phyloP scores from a whole-genome alignment of 306 rosid genomes.

The Prunus mume region DNA sequence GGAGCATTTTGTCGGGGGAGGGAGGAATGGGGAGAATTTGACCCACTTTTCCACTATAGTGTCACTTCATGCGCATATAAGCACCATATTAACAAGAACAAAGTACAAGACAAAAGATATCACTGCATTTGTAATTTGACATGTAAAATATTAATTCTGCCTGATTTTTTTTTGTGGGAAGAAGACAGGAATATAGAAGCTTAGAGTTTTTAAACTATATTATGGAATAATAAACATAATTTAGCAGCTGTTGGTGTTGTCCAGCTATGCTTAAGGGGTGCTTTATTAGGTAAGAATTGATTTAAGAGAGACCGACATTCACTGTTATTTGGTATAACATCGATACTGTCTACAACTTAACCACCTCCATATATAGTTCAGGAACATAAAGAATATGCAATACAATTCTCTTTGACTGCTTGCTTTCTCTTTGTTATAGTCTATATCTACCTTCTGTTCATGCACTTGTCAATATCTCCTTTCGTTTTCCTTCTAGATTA shows the following conservation, averaged over 20 bases:
- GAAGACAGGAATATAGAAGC: not conserved
- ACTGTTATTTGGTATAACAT: too few relatives aligned
- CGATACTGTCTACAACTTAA: too few relatives aligned
- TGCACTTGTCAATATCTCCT: not conserved
- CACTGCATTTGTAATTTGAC: not conserved
- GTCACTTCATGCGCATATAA: not conserved
- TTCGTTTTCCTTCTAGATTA: slow-evolving; percentile 3
- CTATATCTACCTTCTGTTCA: not conserved
- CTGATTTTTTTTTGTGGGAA: not conserved
- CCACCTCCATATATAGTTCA: too few relatives aligned
- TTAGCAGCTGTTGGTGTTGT: not conserved
- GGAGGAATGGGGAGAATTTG: too few relatives aligned
- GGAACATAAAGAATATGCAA: not conserved
- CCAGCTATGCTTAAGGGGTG: too few relatives aligned
- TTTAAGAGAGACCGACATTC: too few relatives aligned
- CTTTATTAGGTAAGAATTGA: too few relatives aligned
- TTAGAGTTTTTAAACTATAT: not conserved
- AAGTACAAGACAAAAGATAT: not conserved
- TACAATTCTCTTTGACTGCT: too few relatives aligned
- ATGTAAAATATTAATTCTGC: not conserved
- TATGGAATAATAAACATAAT: not conserved
- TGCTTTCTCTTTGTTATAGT: not conserved
- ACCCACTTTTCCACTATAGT: too few relatives aligned
- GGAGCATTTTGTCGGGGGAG: not conserved
- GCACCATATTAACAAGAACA: not conserved